Evolutionary conservation across 495 filamentous ascomycete genomes (phyloP).

Genomic region (Hypoxylon perforatum): DNA sequence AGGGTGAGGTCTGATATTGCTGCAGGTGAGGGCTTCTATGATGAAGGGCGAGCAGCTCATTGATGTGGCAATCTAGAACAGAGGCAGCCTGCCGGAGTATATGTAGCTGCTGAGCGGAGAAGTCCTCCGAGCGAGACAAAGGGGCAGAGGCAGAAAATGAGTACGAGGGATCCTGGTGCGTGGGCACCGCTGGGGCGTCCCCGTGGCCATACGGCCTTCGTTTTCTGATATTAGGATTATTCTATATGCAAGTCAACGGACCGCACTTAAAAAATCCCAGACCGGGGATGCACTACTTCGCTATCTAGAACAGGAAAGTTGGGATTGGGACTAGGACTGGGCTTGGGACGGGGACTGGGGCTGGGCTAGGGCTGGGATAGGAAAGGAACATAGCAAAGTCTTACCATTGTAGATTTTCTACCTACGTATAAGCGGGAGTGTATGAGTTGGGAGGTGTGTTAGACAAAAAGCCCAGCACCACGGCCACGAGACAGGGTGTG

Average conservation of each 20-base stretch:
- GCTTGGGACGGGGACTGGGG: too few species aligned
- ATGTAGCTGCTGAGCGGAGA: slow-evolving; percentile 51
- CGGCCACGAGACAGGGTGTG: slow-evolving; percentile 46
- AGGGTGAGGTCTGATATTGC: slow-evolving; percentile 32
- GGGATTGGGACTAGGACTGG: too few species aligned
- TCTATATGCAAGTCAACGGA: slow-evolving; percentile 62
- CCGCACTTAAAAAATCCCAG: slow-evolving; percentile 48
- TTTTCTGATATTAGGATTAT: slow-evolving; percentile 59
- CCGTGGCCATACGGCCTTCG: slow-evolving; percentile 58
- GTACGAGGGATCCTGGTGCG: slow-evolving; percentile 50
- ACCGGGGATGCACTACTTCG: slow-evolving; percentile 42
- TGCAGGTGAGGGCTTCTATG: slow-evolving; percentile 41
- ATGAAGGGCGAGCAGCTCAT: slow-evolving; percentile 43
- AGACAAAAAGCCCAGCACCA: slow-evolving; percentile 50
- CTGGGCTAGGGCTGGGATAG: slow-evolving; percentile 4
- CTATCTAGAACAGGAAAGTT: slow-evolving; percentile 35
- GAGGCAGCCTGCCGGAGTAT: slow-evolving; percentile 52
- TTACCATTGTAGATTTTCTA: slow-evolving; percentile 55
- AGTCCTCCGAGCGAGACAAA: slow-evolving; percentile 43
- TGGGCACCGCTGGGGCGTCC: slow-evolving; percentile 52
- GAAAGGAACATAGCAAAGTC: slow-evolving; percentile 48
- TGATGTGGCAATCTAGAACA: slow-evolving; percentile 43
- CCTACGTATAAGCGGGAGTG: slow-evolving; percentile 33
- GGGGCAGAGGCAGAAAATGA: slow-evolving; percentile 43
- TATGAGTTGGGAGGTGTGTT: slow-evolving; percentile 47